Evolutionary conservation across 768 basidiomycete genomes (phyloP).

Genomic region (Naganishia vaughanmartiniae): DNA sequence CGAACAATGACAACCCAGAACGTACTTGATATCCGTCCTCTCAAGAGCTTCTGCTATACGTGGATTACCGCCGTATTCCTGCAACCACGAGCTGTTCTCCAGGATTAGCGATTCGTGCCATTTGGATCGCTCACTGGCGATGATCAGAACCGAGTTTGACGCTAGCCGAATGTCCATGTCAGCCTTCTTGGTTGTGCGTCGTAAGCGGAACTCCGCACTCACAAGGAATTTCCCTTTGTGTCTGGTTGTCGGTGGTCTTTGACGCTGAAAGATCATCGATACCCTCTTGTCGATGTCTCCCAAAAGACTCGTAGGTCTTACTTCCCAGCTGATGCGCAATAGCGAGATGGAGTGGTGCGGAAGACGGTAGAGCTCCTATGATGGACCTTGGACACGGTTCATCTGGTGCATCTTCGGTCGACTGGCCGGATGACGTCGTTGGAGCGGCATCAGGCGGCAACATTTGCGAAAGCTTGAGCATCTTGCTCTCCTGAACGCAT

Average conservation of each 20-base stretch:
- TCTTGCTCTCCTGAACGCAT: slow-evolving; percentile 25
- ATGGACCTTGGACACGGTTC: neutral
- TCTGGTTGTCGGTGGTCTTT: too few relatives aligned
- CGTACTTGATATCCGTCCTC: slow-evolving; percentile 8
- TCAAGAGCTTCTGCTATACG: neutral
- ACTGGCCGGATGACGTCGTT: neutral
- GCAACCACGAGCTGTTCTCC: slow-evolving; percentile 14
- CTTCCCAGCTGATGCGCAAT: neutral
- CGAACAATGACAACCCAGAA: too few relatives aligned
- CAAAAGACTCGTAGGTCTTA: neutral
- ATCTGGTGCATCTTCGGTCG: neutral
- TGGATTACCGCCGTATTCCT: slow-evolving; percentile 1
- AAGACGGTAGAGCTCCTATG: slow-evolving; percentile 4
- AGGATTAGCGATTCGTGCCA: slow-evolving; percentile 4
- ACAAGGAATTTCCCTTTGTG: neutral
- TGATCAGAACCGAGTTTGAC: neutral
- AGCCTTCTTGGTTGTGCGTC: too few relatives aligned
- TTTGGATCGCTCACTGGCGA: slow-evolving; percentile 9
- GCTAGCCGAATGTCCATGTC: neutral
- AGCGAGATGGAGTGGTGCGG: slow-evolving; percentile 6
- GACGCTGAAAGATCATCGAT: neutral
- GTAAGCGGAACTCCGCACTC: too few relatives aligned
- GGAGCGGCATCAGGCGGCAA: neutral
- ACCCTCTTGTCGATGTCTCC: neutral
- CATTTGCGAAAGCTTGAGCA: slow-evolving; percentile 42